Evolutionary conservation across 2,329 filamentous ascomycete genomes (phyloP).

Genomic region (Laburnicola sp.): DNA sequence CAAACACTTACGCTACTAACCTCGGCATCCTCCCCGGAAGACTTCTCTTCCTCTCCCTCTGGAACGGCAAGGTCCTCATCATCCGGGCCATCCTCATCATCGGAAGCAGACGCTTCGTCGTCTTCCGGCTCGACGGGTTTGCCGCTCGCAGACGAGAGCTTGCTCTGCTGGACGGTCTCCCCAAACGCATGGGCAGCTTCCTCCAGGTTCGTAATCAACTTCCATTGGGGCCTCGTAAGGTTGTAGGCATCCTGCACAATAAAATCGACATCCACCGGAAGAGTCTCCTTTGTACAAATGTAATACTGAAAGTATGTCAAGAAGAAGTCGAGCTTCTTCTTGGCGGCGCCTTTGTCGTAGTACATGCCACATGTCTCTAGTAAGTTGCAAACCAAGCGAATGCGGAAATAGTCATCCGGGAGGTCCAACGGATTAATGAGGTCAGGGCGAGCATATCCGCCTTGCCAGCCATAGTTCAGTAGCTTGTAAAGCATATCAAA

Average conservation of each 20-base stretch:
- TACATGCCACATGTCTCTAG: constrained; percentile 95
- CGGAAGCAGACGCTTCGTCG: constrained; percentile 69
- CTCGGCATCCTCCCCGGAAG: constrained; percentile 59
- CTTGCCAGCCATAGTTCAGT: constrained; percentile 84
- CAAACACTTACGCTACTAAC: constrained; percentile 28
- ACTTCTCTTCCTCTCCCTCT: constrained; percentile 59
- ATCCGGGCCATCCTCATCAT: constrained; percentile 66
- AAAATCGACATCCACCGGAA: constrained; percentile 98
- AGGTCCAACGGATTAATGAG: constrained; percentile 77
- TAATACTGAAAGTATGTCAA: constrained; percentile 98
- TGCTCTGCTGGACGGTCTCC: constrained; percentile 86
- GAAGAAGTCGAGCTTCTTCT: constrained; percentile 98
- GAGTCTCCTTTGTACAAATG: constrained; percentile 81
- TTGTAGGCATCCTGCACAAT: constrained; percentile 90
- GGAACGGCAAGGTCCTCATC: constrained; percentile 47
- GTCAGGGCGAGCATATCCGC: constrained; percentile 79
- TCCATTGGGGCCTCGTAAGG: constrained; percentile 88
- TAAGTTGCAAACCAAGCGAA: constrained; percentile 84
- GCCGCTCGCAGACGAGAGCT: constrained; percentile 75
- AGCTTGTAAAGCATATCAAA: constrained; percentile 96
- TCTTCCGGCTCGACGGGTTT: constrained; percentile 73
- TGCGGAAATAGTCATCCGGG: constrained; percentile 94
- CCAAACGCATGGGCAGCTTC: constrained; percentile 84
- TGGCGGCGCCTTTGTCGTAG: constrained; percentile 88
- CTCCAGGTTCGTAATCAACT: constrained; percentile 75